phyloP scores from a whole-genome alignment of 331 rosid genomes.

The Erythrophleum ivorense region DNA sequence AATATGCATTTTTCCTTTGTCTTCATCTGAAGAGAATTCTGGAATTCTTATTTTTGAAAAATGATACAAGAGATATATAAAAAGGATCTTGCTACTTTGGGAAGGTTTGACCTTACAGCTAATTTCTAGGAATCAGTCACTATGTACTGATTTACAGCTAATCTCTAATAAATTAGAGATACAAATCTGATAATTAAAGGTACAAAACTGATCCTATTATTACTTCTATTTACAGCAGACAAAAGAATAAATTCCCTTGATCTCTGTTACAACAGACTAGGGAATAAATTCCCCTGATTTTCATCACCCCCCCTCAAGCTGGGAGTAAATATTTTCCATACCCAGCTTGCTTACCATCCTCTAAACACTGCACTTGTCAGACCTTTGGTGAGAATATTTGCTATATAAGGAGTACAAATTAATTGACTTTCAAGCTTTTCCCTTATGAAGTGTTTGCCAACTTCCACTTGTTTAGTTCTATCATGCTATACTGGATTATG shows the following conservation, averaged over 20 bases:
- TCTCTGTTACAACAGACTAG: background rate
- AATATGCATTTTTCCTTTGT: background rate
- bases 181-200: background rate
- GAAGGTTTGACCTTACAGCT: background rate
- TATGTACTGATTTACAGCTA: background rate
- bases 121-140: background rate
- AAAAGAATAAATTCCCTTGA: background rate
- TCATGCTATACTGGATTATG: background rate
- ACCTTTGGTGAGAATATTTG: background rate
- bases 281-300: background rate
- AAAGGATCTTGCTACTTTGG: no score
- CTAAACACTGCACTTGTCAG: no score
- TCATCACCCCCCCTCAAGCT: background rate
- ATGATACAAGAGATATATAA: no score
- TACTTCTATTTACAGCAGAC: background rate
- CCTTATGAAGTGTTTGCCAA: background rate
- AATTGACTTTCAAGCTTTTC: background rate
- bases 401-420: background rate
- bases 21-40: no score
- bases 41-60: no score
- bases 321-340: background rate
- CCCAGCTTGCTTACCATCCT: no score
- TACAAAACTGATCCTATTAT: background rate
- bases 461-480: background rate
- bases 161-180: background rate